phyloP scores from a whole-genome alignment of 2,329 filamentous ascomycete genomes.

The Claviceps purpurea region DNA sequence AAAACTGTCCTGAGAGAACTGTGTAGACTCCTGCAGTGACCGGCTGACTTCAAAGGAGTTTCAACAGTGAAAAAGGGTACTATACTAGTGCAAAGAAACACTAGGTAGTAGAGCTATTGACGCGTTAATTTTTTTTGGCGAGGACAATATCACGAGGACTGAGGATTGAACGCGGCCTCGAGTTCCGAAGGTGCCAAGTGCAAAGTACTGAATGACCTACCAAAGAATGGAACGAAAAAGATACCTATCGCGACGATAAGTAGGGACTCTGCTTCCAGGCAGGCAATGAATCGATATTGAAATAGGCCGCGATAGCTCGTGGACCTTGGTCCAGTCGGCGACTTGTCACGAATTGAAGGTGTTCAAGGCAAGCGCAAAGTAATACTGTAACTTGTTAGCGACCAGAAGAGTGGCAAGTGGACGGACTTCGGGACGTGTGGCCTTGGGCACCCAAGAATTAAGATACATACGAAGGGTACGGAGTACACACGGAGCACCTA shows the following conservation, averaged over 20 bases:
- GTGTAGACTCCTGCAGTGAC: conserved; percentile 58
- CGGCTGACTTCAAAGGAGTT: conserved; percentile 71
- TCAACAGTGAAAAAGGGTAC: conserved; percentile 5
- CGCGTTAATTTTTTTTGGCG: neutral
- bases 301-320: conserved; percentile 1
- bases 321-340: conserved; percentile 1
- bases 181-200: neutral
- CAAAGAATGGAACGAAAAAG: conserved; percentile 8
- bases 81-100: conserved; percentile 10
- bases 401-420: neutral
- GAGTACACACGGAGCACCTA: no score
- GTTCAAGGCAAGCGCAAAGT: neutral
- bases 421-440: neutral
- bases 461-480: neutral
- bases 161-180: neutral
- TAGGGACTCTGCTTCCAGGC: conserved; percentile 26
- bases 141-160: neutral
- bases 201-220: conserved; percentile 10
- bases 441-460: neutral
- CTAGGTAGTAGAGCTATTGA: conserved; percentile 1
- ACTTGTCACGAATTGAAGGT: conserved; percentile 1
- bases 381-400: neutral
- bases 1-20: conserved; percentile 16
- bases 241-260: conserved; percentile 14
- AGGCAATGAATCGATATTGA: conserved; percentile 13